Conservation (phyloP, 495 filamentous ascomycete species). For the Annulohypoxylon nitens region DNA sequence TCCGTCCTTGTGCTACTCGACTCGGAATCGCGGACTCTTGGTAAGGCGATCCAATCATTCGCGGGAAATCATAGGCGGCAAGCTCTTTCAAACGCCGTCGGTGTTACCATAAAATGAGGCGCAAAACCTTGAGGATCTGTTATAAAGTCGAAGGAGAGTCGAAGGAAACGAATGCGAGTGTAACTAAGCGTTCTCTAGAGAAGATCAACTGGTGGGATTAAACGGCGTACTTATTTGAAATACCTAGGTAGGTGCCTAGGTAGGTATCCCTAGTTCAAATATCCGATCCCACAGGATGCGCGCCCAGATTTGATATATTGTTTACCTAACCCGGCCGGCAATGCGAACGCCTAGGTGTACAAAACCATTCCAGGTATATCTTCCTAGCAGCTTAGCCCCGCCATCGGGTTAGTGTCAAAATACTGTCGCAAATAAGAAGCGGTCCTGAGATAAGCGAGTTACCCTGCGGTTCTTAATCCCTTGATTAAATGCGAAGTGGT, state of each 20-base stretch:
- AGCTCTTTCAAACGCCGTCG: background rate
- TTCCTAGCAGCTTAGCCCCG: background rate
- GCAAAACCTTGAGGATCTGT: background rate
- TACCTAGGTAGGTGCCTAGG: too few relatives aligned
- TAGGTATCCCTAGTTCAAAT: background rate
- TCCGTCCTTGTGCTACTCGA: background rate
- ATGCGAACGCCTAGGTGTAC: background rate
- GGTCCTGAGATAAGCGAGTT: conserved; percentile 1
- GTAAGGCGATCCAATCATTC: background rate
- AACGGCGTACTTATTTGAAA: background rate
- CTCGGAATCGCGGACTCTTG: background rate
- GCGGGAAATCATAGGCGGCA: background rate
- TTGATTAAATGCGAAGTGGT: background rate
- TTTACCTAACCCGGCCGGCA: background rate
- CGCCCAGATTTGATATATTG: background rate
- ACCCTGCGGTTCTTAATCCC: background rate
- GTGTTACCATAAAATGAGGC: background rate
- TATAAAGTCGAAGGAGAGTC: background rate
- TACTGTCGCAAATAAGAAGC: background rate
- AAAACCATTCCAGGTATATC: background rate
- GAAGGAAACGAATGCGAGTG: background rate
- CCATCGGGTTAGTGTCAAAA: background rate
- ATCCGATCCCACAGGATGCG: conserved; percentile 2
- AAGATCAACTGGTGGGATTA: background rate
- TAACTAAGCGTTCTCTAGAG: background rate